Percentiles rank a stretch among this genome's conserved stretches.
phyloP scores from a whole-genome alignment of 176 grass and related monocot genomes.

The Elymus sibiricus region DNA sequence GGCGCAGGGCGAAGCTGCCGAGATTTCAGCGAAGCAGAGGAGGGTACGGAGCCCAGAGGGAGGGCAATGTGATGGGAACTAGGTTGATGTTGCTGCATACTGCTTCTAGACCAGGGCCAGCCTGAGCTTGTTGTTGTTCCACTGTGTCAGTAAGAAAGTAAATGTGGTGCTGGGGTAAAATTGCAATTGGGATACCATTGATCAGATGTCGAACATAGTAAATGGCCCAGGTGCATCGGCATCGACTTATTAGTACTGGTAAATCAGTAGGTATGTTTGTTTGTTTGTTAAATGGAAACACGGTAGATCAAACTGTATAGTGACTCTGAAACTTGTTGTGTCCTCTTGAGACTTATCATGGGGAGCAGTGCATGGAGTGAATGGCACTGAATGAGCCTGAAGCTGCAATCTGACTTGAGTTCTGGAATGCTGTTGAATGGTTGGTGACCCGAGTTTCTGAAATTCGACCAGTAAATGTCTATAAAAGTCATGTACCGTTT shows the following conservation, averaged over 20 bases:
- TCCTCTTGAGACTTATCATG: neutral
- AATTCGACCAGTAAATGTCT: neutral
- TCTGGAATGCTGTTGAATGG: neutral
- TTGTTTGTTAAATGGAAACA: neutral
- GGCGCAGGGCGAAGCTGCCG: neutral
- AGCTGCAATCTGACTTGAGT: neutral
- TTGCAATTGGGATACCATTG: neutral
- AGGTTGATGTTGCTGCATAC: neutral
- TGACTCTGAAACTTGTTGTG: neutral
- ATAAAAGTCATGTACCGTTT: neutral
- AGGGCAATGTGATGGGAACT: neutral
- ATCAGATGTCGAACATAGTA: neutral
- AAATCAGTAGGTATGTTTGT: constrained; percentile 12
- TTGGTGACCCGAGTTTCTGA: neutral
- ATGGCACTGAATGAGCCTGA: neutral
- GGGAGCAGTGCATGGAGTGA: neutral
- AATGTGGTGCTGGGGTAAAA: neutral
- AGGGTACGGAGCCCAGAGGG: neutral
- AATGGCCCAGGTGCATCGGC: neutral
- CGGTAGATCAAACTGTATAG: neutral
- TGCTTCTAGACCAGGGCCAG: neutral
- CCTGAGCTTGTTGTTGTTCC: too few relatives aligned
- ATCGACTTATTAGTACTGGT: neutral
- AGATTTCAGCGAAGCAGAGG: constrained; percentile 6
- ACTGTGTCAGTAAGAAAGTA: neutral